phyloP scores from a whole-genome alignment of 306 rosid genomes.

The Prinsepia uniflora region DNA sequence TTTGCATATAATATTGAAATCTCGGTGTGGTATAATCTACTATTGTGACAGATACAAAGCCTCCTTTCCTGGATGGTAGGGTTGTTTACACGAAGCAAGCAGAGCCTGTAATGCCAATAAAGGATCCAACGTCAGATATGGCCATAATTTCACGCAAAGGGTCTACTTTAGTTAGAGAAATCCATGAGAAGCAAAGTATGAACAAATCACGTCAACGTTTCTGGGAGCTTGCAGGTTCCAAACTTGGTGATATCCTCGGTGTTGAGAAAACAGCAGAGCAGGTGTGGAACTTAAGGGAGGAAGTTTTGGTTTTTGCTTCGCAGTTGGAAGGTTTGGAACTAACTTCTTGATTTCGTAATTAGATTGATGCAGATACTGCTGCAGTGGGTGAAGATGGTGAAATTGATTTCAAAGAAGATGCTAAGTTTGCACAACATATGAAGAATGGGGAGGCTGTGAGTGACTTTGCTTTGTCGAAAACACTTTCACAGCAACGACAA shows the following conservation, averaged over 20 bases:
- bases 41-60: constrained; percentile 77
- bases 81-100: constrained; percentile 98
- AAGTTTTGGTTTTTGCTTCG: constrained; percentile 26
- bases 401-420: constrained; percentile 94
- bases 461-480: constrained; percentile 92
- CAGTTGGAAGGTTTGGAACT: constrained; percentile 14
- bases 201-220: constrained; percentile 97
- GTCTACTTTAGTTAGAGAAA: constrained; percentile 79
- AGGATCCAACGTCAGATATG: constrained; percentile 98
- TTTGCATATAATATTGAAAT: constrained; percentile 11
- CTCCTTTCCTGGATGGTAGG: constrained; percentile 95
- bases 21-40: constrained; percentile 17
- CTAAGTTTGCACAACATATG: constrained; percentile 93
- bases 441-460: constrained; percentile 94
- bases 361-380: constrained; percentile 98
- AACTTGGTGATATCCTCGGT: constrained; percentile 93
- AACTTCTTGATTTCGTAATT: constrained; percentile 15
- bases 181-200: constrained; percentile 83
- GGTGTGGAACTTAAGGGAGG: constrained; percentile 38
- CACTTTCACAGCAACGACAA: constrained; percentile 79
- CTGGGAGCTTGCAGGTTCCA: constrained; percentile 99
- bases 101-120: constrained; percentile 95
- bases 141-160: constrained; percentile 98
- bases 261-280: constrained; percentile 94
- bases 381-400: constrained; percentile 89